Evolutionary conservation across 2,329 filamentous ascomycete genomes (phyloP).

Genomic region (Diaporthe longicolla): DNA sequence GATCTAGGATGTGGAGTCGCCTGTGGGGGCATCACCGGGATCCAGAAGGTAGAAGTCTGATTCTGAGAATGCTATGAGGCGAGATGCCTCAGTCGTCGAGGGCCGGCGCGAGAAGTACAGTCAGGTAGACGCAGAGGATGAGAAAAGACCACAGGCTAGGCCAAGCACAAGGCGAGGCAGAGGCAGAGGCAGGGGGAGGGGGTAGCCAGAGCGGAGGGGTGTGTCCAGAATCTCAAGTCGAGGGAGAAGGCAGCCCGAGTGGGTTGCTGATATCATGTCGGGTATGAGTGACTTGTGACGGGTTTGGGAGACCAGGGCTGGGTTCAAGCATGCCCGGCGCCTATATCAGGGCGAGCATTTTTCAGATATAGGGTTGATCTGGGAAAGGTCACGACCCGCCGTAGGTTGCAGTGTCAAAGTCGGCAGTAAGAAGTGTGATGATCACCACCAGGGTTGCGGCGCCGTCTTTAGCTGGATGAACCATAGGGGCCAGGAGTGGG

Average conservation of each 20-base stretch:
- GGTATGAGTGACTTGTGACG: slow-evolving; percentile 37
- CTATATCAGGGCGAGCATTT: slow-evolving; percentile 39
- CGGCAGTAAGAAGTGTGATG: slow-evolving; percentile 39
- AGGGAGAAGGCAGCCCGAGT: slow-evolving; percentile 33
- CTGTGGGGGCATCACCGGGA: slow-evolving; percentile 27
- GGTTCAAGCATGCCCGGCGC: slow-evolving; percentile 32
- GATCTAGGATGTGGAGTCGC: slow-evolving; percentile 38
- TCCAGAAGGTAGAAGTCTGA: slow-evolving; percentile 37
- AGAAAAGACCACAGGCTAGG: slow-evolving; percentile 35
- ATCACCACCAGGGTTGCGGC: slow-evolving; percentile 39
- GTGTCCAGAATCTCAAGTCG: slow-evolving; percentile 36
- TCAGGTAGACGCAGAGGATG: slow-evolving; percentile 32
- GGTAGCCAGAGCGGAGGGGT: slow-evolving; percentile 29
- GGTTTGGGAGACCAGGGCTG: slow-evolving; percentile 31
- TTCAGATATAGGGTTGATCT: slow-evolving; percentile 39
- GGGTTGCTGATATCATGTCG: slow-evolving; percentile 37
- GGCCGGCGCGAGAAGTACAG: slow-evolving; percentile 35
- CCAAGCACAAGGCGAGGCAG: slow-evolving; percentile 38
- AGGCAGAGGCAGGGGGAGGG: slow-evolving; percentile 29
- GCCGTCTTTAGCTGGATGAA: slow-evolving; percentile 41
- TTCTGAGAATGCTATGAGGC: slow-evolving; percentile 40
- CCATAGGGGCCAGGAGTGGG: slow-evolving; percentile 37
- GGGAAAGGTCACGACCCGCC: slow-evolving; percentile 38
- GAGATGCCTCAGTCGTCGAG: slow-evolving; percentile 38
- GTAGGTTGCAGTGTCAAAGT: slow-evolving; percentile 28